These are phyloP conservation scores for Amylocarpus encephaloides DNA, from an alignment of 2,329 filamentous ascomycete genomes.

Conservation along the genomic window DNA sequence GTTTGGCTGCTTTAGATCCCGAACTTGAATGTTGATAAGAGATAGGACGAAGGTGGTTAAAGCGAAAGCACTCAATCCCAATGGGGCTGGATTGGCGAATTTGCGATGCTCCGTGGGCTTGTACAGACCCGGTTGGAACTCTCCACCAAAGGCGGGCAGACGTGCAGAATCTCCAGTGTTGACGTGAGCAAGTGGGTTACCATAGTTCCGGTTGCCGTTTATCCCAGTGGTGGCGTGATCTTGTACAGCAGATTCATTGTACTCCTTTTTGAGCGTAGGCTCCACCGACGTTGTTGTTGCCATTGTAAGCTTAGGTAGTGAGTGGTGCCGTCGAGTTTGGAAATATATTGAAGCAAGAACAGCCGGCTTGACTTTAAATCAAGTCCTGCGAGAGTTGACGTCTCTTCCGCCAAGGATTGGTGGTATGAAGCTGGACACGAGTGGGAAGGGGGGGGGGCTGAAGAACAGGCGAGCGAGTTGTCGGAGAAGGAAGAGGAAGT, in stretches of 20 bases:
- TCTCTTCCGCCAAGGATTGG: too few species aligned
- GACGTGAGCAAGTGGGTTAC: slow-evolving; percentile 43
- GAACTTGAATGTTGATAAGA: slow-evolving; percentile 49
- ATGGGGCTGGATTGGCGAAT: slow-evolving; percentile 54
- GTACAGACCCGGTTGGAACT: slow-evolving; percentile 55
- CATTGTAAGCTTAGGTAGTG: background rate
- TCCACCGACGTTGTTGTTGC: background rate
- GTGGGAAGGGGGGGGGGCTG: too few species aligned
- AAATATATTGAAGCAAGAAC: background rate
- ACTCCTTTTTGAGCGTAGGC: background rate
- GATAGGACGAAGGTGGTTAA: slow-evolving; percentile 57
- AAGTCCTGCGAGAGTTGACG: too few species aligned
- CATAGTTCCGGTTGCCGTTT: slow-evolving; percentile 9
- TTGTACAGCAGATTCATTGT: background rate
- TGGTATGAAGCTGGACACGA: too few species aligned
- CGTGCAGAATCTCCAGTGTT: slow-evolving; percentile 37
- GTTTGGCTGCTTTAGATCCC: slow-evolving; percentile 40
- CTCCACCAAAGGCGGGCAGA: slow-evolving; percentile 50
- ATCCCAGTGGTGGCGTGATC: background rate
- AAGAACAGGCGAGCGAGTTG: too few species aligned
- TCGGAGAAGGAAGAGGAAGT: background rate
- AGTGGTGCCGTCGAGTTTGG: background rate
- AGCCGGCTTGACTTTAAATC: background rate
- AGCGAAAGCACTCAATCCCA: slow-evolving; percentile 55
- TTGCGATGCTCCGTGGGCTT: slow-evolving; percentile 44